Base-by-base conservation (phyloP, 2,329 filamentous ascomycete species). In the Zopfia rhizophila region DNA sequence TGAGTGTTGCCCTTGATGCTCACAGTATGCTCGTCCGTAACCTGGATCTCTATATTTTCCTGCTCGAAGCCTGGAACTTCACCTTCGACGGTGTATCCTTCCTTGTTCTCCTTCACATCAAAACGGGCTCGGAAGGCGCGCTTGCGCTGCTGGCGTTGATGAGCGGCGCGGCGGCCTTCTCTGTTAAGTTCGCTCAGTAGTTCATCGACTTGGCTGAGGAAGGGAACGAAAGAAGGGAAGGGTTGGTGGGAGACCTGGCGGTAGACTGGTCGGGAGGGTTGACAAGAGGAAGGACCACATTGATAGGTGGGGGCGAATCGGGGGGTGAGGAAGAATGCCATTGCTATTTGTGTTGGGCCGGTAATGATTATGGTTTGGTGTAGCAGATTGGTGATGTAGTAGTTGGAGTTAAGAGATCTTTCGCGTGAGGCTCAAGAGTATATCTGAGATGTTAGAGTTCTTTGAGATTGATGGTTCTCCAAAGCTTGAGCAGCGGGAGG, bases 261-360 rank as follows among this genome's bases (percentile, higher is more conserved):
- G 30, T 56, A 59, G 10, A 49, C 22, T 4, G 64, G 52, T 36
- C 55, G 59, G 28, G 55, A 53, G 10, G 63, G 60, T 1, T 51
- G 51, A 51, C 58, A 65, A 50, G 50, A 24, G 37, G 61, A 68
- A 14, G 64, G 66, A 35, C 43, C 61, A 50, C 63, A 66, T 28
- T 55, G 56, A 31, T 66, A 65, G 48, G 61, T 56, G 18, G 66
- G 65, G n/a, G 55, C 57, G 36, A 69, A 64, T 10, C 57, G 61
- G 7, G 66, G 66, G 12, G 61, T 65, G 19, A 71, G 55, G 48
- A 70, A 50, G 44, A 65, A 69, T 13, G 66, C 66, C 66, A 70
- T 70, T 63, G 47, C 36, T 54, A 35, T 19, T 30, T 29, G 37
- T 4, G 30, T 49, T 42, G 27, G 37, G 8, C 8, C 5, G 8